These are phyloP conservation scores for Mycena galericulata DNA, from an alignment of 768 basidiomycete genomes.

Conservation along the genomic window DNA sequence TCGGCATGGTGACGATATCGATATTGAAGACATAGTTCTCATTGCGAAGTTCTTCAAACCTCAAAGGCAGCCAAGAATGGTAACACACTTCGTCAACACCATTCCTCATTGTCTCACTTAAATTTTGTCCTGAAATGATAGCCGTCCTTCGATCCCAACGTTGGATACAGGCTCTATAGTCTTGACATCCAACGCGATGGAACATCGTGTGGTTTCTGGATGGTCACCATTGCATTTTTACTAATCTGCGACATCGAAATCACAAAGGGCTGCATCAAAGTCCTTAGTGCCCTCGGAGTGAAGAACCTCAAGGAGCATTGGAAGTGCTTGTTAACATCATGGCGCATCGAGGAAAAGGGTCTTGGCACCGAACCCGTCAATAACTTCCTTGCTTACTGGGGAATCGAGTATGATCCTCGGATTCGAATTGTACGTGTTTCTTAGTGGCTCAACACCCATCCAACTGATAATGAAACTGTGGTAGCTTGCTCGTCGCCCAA, in stretches of 20 bases:
- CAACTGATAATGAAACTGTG: not conserved
- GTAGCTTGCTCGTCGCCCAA: slow-evolving; percentile 5
- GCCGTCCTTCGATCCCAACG: not conserved
- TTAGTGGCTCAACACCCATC: too few relatives aligned
- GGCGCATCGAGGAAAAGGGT: slow-evolving; percentile 8
- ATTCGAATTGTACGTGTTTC: not conserved
- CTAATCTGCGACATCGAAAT: not conserved
- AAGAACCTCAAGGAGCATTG: slow-evolving; percentile 9
- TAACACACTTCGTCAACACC: not conserved
- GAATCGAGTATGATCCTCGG: not conserved
- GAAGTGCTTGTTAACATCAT: not conserved
- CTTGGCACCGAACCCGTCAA: not conserved
- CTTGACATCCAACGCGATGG: slow-evolving; percentile 11
- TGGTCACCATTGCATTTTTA: not conserved
- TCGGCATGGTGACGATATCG: not conserved
- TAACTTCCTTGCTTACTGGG: slow-evolving; percentile 4
- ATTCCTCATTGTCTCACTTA: not conserved
- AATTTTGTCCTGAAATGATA: too few relatives aligned
- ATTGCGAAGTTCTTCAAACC: slow-evolving; percentile 1
- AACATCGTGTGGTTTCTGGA: slow-evolving; percentile 13
- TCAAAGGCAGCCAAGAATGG: not conserved
- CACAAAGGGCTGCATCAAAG: not conserved
- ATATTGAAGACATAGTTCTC: not conserved
- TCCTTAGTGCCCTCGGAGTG: not conserved
- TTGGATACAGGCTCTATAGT: not conserved